A percentile compares a stretch with the other conserved stretches of the same genome.
Conservation (phyloP, 75 land plant species). For the Chamaecyparis obtusa region DNA sequence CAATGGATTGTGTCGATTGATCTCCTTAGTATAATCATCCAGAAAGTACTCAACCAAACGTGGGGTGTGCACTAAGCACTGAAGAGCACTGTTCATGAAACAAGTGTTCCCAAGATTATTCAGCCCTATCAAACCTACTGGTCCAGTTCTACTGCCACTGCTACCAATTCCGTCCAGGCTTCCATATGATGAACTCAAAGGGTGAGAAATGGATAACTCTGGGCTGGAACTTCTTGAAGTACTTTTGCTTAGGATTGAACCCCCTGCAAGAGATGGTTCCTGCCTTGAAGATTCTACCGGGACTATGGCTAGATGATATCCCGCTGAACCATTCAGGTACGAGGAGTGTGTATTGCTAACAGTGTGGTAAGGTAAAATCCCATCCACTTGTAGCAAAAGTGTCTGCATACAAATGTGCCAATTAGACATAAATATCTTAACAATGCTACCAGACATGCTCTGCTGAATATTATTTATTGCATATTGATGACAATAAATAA, state of each 20-base stretch:
- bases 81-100: slow-evolving; percentile 91
- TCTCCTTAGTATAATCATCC: slow-evolving; percentile 70
- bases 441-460: not conserved
- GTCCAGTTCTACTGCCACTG: slow-evolving; percentile 34
- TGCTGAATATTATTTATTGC: not conserved
- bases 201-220: slow-evolving; percentile 18
- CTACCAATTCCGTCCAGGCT: slow-evolving; percentile 24
- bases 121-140: slow-evolving; percentile 69
- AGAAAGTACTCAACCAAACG: slow-evolving; percentile 78
- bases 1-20: slow-evolving; percentile 68
- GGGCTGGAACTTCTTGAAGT: slow-evolving; percentile 18
- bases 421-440: not conserved
- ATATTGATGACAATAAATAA: not conserved
- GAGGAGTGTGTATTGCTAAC: slow-evolving; percentile 9
- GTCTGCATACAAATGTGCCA: slow-evolving; percentile 36
- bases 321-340: slow-evolving; percentile 24
- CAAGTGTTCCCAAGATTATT: slow-evolving; percentile 94
- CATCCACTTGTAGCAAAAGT: slow-evolving; percentile 64
- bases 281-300: slow-evolving; percentile 13
- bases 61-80: slow-evolving; percentile 86
- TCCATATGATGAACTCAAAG: slow-evolving; percentile 15
- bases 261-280: slow-evolving; percentile 25
- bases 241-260: slow-evolving; percentile 40
- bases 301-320: slow-evolving; percentile 38
- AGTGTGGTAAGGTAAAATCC: slow-evolving; percentile 25